A percentile compares a stretch with the other conserved stretches of the same genome.
Conservation (phyloP, 176 grass and related monocot species). For the Ananas comosus region DNA sequence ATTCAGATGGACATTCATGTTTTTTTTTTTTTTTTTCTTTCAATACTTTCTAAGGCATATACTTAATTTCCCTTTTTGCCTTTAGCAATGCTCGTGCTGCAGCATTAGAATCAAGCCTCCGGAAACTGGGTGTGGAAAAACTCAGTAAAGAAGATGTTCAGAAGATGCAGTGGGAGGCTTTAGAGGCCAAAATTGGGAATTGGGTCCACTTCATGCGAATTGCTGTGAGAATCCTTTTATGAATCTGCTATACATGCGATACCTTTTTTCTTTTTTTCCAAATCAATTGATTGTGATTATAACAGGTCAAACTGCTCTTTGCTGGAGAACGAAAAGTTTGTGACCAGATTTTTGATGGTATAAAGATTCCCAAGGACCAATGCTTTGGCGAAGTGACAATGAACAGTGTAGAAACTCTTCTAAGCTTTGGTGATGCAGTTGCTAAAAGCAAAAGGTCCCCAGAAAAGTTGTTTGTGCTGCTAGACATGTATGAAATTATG, state of each 20-base stretch:
- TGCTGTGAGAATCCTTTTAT: conserved; percentile 40
- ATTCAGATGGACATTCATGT: no score
- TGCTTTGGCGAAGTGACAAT: conserved; percentile 75
- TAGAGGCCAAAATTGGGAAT: conserved; percentile 94
- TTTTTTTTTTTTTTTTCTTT: no score
- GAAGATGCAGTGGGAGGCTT: conserved; percentile 87
- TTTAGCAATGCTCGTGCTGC: conserved; percentile 57
- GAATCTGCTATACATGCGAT: background rate
- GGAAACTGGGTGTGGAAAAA: conserved; percentile 76
- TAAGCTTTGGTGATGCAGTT: conserved; percentile 94
- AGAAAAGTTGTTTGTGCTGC: conserved; percentile 88
- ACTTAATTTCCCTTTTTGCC: background rate
- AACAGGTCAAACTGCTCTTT: conserved; percentile 81
- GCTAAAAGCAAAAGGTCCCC: conserved; percentile 93
- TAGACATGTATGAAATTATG: conserved; percentile 99
- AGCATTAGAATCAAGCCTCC: conserved; percentile 68
- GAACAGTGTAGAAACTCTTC: conserved; percentile 64
- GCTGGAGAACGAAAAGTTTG: conserved; percentile 80
- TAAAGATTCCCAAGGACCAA: conserved; percentile 56
- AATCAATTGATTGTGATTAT: conserved; percentile 14
- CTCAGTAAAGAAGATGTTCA: conserved; percentile 95
- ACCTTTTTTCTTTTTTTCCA: conserved; percentile 3
- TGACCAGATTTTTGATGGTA: conserved; percentile 74
- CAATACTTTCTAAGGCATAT: no score
- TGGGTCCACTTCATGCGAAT: conserved; percentile 97